Evolutionary conservation across 75 land plant genomes (phyloP).

Genomic region (Ceratopteris richardii): DNA sequence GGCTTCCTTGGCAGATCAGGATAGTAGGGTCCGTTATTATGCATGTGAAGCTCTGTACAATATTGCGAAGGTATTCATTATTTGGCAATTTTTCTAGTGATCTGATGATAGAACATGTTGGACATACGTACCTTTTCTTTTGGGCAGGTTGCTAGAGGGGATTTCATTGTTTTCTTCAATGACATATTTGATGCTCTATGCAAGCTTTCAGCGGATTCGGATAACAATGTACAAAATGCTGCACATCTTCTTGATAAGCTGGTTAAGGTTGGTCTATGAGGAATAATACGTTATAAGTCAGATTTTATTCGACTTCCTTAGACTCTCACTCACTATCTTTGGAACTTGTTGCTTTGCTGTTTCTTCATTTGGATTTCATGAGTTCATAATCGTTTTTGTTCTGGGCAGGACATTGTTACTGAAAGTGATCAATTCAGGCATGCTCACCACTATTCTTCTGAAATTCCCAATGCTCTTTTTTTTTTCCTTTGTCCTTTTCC

Average conservation of each 20-base stretch:
- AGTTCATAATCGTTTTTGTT: not conserved
- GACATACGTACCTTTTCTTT: no score
- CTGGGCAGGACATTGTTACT: conserved; percentile 92
- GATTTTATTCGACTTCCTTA: no score
- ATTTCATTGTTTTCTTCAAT: conserved; percentile 85
- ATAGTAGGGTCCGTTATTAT: conserved; percentile 95
- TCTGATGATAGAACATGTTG: no score
- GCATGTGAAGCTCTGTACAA: conserved; percentile 99
- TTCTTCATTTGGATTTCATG: not conserved
- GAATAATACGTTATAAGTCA: no score
- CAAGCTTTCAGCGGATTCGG: conserved; percentile 97
- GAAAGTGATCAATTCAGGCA: conserved; percentile 99
- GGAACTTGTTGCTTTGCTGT: not conserved
- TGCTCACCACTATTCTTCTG: not conserved
- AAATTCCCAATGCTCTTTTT: not conserved
- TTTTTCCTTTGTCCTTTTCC: not conserved
- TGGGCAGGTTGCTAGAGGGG: conserved; percentile 93
- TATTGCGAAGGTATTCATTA: conserved; percentile 82
- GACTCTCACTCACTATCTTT: no score
- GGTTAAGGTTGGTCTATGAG: conserved; percentile 84
- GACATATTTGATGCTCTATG: conserved; percentile 99
- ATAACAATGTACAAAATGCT: conserved; percentile 97
- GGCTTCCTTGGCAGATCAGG: conserved; percentile 82
- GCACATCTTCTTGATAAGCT: conserved; percentile 98
- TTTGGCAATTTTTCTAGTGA: no score